Base-by-base conservation (phyloP, 139 green algal species). In the Mychonastes homosphaera region DNA sequence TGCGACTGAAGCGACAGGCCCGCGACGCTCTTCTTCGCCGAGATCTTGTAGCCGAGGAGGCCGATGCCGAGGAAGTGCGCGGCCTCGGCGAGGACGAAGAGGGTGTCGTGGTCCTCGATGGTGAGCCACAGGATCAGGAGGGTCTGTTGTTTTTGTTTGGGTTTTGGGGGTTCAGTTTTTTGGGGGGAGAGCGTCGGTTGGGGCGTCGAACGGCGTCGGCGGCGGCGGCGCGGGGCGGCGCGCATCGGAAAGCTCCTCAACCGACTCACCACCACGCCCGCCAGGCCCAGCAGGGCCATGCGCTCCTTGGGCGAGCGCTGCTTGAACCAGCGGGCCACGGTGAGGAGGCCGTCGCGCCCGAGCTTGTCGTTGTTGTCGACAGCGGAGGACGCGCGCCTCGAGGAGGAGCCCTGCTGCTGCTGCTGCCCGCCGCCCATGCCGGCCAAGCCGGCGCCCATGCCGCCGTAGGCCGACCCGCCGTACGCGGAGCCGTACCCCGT, bases 41-140 rank as follows among this genome's bases (percentile, higher is more conserved):
- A 70, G 28, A 98, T 69, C 73, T 98, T 99, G 74, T 87, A 97
- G 9, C 79, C 73, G 24, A 99, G 83, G 7, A 96, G 53, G 1
- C 73, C 83, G 44, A 98, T 96, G 24, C 92, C 92, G 7, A 91
- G 28, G 30, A 96, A 94, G 71, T 99, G 92, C 15, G 89, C 83
- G 30, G 78, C 62, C 48, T 99, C 92, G 2, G 86, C 86, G 35
- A 95, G 72, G 3, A 99, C 72, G 61, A 99, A 99, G 3, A 99
- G 77, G 4, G 87, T 93, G 74, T 99, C 92, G 54, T 98, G 90
- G 63, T 98, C 88, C 51, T 91, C 84, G n/a, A 98, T 88, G 0
- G 95, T 81, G 9, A 64, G 51, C 75, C 75, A 82, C 3, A 82
- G 62, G 15, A 77, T 53, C 2, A 82, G 45, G 34, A 79, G 54